Base-by-base conservation (phyloP, 495 filamentous ascomycete species). In the Ascobolus immersus region DNA sequence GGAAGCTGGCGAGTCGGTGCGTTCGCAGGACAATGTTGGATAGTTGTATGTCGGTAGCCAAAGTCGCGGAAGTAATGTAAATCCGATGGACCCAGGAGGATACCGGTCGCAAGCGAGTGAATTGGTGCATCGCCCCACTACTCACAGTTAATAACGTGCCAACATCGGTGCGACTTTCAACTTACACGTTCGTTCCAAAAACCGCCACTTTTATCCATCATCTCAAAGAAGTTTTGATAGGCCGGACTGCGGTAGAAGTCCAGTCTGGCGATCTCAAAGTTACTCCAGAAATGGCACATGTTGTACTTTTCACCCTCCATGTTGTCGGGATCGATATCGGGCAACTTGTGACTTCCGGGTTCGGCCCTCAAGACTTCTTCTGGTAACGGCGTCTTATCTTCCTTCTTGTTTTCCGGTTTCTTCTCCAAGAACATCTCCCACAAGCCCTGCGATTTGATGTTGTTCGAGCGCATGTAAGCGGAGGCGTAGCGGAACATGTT, bases 251-350 rank as follows among this genome's bases (percentile, higher is more conserved):
- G 68, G 66, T 93, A 93, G 62, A 78, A 99, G 58, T 77, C 73
- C 34, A 99, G 62, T 34, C 72, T 69, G 13, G 86, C 86, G 55
- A 99, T 99, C 56, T 99, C 86, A 38, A 99, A 99, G 52, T 99
- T 99, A 60, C 79, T 91, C 86, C 86, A 99, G 62, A 94, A 99
- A 61, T 99, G 86, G 55, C 86, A 99, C 86, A 99, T 99, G 60
- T 99, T 99, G 59, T 99, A 99, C 41, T 65, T 75, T 48, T 99
- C 86, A 38, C 78, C 77, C 49, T 93, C 89, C 86, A 99, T 99
- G 12, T 73, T 70, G 48, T 94, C 89, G 0, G 71, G 67, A 49
- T 94, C 79, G 28, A 92, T 70, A 29, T 91, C 77, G 22, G 74
- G 71, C 11, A 79, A 51, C 18, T 62, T 64, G 36, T 67, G 69